phyloP scores from a whole-genome alignment of 768 basidiomycete species.

The Omphalotus guepiniiformis region DNA sequence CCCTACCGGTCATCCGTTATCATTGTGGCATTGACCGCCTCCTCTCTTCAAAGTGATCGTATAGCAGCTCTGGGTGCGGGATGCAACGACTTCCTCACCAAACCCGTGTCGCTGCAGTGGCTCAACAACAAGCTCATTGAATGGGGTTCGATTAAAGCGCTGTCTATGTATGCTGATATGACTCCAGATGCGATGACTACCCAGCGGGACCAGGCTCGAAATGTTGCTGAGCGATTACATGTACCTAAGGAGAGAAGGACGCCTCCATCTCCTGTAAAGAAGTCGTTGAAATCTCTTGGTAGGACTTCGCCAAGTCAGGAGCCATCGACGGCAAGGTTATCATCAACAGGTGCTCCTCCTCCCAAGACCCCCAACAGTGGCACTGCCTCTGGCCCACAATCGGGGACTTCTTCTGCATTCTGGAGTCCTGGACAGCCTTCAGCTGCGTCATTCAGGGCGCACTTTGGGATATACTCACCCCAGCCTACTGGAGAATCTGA shows the following conservation, averaged over 20 bases:
- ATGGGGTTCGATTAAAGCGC: conserved; percentile 96
- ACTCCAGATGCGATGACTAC: conserved; percentile 49
- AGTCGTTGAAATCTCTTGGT: no score
- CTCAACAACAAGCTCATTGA: conserved; percentile 98
- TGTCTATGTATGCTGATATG: conserved; percentile 89
- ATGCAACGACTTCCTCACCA: conserved; percentile 98
- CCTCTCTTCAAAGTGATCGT: conserved; percentile 91
- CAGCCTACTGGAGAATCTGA: background rate
- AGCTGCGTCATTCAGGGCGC: conserved; percentile 2
- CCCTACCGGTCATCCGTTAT: conserved; percentile 93
- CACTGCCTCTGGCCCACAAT: background rate
- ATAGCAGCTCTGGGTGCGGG: conserved; percentile 97
- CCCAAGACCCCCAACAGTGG: background rate
- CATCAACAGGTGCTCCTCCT: background rate
- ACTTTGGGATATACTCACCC: conserved; percentile 7
- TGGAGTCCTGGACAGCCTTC: conserved; percentile 9
- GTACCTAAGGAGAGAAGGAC: conserved; percentile 33
- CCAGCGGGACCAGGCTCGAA: conserved; percentile 37
- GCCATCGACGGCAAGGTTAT: background rate
- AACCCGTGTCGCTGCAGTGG: conserved; percentile 94
- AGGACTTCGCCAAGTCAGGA: background rate
- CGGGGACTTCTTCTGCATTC: conserved; percentile 4
- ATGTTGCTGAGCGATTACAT: conserved; percentile 44
- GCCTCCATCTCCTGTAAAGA: conserved; percentile 20
- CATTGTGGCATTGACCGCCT: conserved; percentile 98